Conservation (phyloP, 225 moss, liverwort and hornwort genomes). For the Pseudisothecium myosuroides region DNA sequence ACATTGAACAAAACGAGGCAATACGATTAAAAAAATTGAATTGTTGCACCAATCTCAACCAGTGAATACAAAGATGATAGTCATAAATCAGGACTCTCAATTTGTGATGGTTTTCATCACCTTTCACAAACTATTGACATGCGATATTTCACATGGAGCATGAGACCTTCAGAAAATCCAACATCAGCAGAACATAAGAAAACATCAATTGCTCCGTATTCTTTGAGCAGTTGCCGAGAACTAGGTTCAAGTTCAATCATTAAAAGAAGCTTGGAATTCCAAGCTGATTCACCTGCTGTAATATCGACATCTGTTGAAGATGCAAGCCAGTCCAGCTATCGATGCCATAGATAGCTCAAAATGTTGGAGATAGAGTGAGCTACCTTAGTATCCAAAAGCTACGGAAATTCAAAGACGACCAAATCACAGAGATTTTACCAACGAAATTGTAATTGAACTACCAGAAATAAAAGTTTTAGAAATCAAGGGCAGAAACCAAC, state of each 20-base stretch:
- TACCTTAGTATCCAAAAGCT: not conserved
- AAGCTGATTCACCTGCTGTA: not conserved
- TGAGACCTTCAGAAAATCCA: not conserved
- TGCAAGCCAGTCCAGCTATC: not conserved
- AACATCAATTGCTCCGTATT: not conserved
- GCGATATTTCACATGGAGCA: not conserved
- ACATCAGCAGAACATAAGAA: not conserved
- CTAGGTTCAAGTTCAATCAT: not conserved
- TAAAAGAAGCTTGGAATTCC: not conserved
- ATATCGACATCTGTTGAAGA: not conserved
- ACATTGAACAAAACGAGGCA: not conserved
- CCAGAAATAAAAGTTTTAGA: conserved; percentile 10
- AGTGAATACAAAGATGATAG: not conserved
- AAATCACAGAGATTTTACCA: not conserved
- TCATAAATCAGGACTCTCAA: not conserved
- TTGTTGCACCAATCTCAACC: not conserved
- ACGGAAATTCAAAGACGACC: not conserved
- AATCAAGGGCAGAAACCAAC: not conserved
- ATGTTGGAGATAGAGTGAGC: not conserved
- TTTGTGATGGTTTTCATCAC: not conserved
- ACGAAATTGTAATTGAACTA: not conserved
- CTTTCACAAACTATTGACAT: not conserved
- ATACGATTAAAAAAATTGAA: not conserved
- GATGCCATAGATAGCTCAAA: not conserved
- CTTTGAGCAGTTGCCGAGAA: not conserved